phyloP scores from a whole-genome alignment of 1,284 basidiomycete species.

The Mrakiaceae sp. region DNA sequence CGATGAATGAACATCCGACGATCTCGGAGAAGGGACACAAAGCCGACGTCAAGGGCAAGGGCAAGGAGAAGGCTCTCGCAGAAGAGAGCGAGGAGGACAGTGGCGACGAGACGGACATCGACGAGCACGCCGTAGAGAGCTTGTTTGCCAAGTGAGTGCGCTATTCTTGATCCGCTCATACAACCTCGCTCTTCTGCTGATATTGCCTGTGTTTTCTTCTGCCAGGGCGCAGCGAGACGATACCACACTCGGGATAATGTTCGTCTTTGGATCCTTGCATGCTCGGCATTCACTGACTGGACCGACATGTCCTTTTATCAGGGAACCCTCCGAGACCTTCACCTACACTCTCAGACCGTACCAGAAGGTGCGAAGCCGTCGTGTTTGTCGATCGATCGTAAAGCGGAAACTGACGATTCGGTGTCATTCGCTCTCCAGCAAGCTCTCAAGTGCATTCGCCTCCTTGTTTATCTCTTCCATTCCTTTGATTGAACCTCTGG shows the following conservation, averaged over 20 bases:
- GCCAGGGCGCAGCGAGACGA: constrained; percentile 33
- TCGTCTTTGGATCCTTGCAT: too few relatives aligned
- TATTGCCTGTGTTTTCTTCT: constrained; percentile 22
- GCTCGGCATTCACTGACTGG: not conserved
- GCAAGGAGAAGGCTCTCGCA: not conserved
- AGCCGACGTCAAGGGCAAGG: not conserved
- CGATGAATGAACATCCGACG: constrained; percentile 22
- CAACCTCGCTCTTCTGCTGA: constrained; percentile 10
- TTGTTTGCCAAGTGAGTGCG: constrained; percentile 5
- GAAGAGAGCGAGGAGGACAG: not conserved
- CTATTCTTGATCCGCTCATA: constrained; percentile 9
- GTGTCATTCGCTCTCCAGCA: constrained; percentile 23
- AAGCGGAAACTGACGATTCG: too few relatives aligned
- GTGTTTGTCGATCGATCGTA: too few relatives aligned
- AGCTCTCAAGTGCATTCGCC: constrained; percentile 19
- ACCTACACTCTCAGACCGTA: constrained; percentile 28
- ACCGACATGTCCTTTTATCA: constrained; percentile 23
- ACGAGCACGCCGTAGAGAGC: not conserved
- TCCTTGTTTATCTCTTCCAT: too few relatives aligned
- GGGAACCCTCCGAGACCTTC: constrained; percentile 33
- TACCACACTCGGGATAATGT: constrained; percentile 20
- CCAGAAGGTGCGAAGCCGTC: not conserved
- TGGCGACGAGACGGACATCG: constrained; percentile 18
- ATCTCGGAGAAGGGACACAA: not conserved
- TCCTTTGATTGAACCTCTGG: too few relatives aligned